Conservation (phyloP, 228 moss, liverwort and hornwort genomes). For the Sphagnum magellanicum region DNA sequence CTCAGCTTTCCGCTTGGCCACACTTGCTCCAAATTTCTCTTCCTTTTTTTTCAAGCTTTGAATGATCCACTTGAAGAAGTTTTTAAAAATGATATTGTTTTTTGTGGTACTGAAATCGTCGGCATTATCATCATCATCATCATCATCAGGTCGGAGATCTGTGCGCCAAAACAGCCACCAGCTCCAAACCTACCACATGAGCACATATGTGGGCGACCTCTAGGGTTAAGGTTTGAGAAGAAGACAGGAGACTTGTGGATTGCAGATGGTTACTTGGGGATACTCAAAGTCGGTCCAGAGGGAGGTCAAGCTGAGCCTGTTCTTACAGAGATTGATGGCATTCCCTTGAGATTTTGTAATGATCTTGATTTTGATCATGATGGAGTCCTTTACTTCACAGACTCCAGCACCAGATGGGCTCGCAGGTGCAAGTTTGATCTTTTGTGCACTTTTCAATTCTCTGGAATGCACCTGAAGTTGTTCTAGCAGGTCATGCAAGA, state of each 20-base stretch:
- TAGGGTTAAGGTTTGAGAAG: slow-evolving; percentile 45
- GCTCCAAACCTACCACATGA: slow-evolving; percentile 34
- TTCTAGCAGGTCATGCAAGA: no score
- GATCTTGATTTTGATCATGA: slow-evolving; percentile 39
- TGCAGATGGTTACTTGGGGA: slow-evolving; percentile 41
- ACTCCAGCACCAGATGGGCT: slow-evolving; percentile 33
- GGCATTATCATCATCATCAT: no score
- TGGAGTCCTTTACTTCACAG: slow-evolving; percentile 42
- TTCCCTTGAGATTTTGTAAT: slow-evolving; percentile 18
- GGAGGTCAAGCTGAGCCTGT: slow-evolving; percentile 41
- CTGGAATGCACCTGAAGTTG: no score
- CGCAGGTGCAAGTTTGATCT: slow-evolving; percentile 19
- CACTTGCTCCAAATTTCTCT: no score
- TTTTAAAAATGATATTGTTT: no score
- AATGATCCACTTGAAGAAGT: no score
- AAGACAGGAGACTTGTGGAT: slow-evolving; percentile 39
- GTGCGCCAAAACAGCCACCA: slow-evolving; percentile 30
- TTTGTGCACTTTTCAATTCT: no score
- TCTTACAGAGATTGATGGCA: slow-evolving; percentile 18
- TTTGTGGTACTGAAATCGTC: no score
- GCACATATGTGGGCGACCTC: slow-evolving; percentile 42
- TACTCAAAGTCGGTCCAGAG: slow-evolving; percentile 37
- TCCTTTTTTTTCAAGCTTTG: no score
- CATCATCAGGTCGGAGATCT: slow-evolving; percentile 25
- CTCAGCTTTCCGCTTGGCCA: no score